phyloP scores from a whole-genome alignment of 2,329 filamentous ascomycete genomes.

The Hirsutella rhossiliensis region DNA sequence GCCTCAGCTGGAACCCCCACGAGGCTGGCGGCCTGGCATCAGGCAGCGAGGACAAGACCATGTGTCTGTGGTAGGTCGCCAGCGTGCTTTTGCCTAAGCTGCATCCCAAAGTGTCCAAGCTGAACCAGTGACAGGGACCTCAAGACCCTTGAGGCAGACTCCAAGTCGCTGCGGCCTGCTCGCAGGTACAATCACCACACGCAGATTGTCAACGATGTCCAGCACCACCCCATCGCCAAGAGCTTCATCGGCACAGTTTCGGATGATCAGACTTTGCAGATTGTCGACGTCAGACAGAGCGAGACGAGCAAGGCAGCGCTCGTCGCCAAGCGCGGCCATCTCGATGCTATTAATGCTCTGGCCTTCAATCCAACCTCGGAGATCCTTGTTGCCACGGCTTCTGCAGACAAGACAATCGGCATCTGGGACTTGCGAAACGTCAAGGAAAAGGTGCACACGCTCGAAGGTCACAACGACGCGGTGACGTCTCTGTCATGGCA shows the following conservation, averaged over 20 bases:
- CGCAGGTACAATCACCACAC: constrained; percentile 78
- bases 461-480: constrained; percentile 78
- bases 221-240: constrained; percentile 80
- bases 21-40: constrained; percentile 71
- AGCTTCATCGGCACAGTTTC: constrained; percentile 87
- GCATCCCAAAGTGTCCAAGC: neutral
- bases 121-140: constrained; percentile 52
- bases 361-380: constrained; percentile 92
- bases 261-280: constrained; percentile 85
- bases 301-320: constrained; percentile 56
- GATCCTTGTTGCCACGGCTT: constrained; percentile 81
- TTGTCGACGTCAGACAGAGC: constrained; percentile 70
- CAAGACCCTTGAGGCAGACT: constrained; percentile 58
- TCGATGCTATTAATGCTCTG: constrained; percentile 89
- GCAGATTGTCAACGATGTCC: constrained; percentile 91
- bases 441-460: constrained; percentile 76
- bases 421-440: constrained; percentile 92
- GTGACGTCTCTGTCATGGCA: constrained; percentile 95
- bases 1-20: constrained; percentile 84
- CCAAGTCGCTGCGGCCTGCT: constrained; percentile 57
- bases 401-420: constrained; percentile 87
- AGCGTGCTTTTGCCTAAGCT: neutral
- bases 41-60: constrained; percentile 84
- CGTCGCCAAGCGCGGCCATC: constrained; percentile 62
- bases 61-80: constrained; percentile 68